Conservation (phyloP, 2,329 filamentous ascomycete genomes). For the Rasamsonia emersonii region DNA sequence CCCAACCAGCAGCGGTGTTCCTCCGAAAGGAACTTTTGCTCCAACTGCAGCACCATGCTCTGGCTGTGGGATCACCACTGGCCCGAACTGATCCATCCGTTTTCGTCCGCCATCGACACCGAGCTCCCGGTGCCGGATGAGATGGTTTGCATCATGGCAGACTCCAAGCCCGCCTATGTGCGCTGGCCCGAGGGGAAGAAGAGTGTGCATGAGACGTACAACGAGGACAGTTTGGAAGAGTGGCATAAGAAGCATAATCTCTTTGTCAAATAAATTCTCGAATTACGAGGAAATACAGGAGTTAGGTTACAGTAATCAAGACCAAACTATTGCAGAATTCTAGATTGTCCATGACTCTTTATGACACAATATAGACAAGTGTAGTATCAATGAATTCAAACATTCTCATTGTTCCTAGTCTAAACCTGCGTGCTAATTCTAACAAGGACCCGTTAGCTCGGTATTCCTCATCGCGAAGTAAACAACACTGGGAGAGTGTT, state of each 20-base stretch:
- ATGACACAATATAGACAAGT: no score
- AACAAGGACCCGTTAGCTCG: conserved; percentile 17
- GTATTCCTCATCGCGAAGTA: background rate
- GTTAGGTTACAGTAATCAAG: background rate
- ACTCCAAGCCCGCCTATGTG: conserved; percentile 39
- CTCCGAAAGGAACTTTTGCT: conserved; percentile 41
- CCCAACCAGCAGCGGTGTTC: conserved; percentile 28
- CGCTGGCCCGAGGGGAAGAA: conserved; percentile 42
- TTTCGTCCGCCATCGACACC: conserved; percentile 42
- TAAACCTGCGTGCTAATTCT: conserved; percentile 3
- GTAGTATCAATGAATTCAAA: no score
- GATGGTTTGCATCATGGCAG: conserved; percentile 39
- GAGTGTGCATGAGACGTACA: conserved; percentile 31
- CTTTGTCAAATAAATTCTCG: conserved; percentile 21
- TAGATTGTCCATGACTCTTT: no score
- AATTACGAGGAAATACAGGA: background rate
- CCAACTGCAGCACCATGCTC: conserved; percentile 39
- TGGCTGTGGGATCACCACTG: conserved; percentile 41
- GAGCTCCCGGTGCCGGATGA: conserved; percentile 36
- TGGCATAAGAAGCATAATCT: conserved; percentile 39
- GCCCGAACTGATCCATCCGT: conserved; percentile 43
- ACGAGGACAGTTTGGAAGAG: conserved; percentile 32
- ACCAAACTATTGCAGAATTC: no score
- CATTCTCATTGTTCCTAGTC: background rate
- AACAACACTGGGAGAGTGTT: conserved; percentile 3